These are phyloP conservation scores for Aspergillus flavus DNA, from an alignment of 2,329 filamentous ascomycete genomes.

Conservation along the genomic window DNA sequence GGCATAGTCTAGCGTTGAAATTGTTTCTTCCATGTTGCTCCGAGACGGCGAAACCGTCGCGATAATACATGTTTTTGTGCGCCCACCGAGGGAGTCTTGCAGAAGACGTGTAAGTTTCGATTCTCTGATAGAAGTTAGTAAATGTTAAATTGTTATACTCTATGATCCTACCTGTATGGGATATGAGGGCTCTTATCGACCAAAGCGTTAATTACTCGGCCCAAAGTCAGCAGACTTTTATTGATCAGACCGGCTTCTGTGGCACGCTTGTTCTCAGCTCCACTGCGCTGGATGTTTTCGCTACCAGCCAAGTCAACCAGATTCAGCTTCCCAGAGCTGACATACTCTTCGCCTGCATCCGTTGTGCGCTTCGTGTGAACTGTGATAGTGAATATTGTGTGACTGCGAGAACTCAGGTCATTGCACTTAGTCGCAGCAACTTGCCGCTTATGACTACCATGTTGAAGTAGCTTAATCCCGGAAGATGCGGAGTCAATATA, in stretches of 20 bases:
- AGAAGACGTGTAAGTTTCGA: slow-evolving; percentile 93
- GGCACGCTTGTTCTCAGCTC: slow-evolving; percentile 96
- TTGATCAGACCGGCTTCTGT: slow-evolving; percentile 96
- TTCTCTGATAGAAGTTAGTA: slow-evolving; percentile 61
- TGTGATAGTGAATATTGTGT: slow-evolving; percentile 96
- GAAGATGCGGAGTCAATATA: slow-evolving; percentile 84
- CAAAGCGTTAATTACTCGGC: slow-evolving; percentile 94
- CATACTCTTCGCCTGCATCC: slow-evolving; percentile 84
- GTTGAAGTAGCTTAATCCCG: slow-evolving; percentile 84
- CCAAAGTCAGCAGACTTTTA: slow-evolving; percentile 92
- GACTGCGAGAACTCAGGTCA: slow-evolving; percentile 92
- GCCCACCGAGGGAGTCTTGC: slow-evolving; percentile 93
- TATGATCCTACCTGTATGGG: slow-evolving; percentile 59
- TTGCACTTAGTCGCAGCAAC: slow-evolving; percentile 99
- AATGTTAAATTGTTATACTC: slow-evolving; percentile 28
- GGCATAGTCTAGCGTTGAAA: slow-evolving; percentile 96
- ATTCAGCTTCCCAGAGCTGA: slow-evolving; percentile 92
- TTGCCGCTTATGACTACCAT: slow-evolving; percentile 89
- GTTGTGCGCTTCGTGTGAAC: slow-evolving; percentile 81
- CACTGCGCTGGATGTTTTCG: slow-evolving; percentile 95
- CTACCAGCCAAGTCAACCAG: slow-evolving; percentile 95
- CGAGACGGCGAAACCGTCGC: slow-evolving; percentile 93
- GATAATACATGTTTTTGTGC: slow-evolving; percentile 98
- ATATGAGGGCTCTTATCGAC: slow-evolving; percentile 91
- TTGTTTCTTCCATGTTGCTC: slow-evolving; percentile 95